These are phyloP conservation scores for Xenosphaeropsis pyriputrescens DNA, from an alignment of 2,329 filamentous ascomycete genomes.

Conservation along the genomic window DNA sequence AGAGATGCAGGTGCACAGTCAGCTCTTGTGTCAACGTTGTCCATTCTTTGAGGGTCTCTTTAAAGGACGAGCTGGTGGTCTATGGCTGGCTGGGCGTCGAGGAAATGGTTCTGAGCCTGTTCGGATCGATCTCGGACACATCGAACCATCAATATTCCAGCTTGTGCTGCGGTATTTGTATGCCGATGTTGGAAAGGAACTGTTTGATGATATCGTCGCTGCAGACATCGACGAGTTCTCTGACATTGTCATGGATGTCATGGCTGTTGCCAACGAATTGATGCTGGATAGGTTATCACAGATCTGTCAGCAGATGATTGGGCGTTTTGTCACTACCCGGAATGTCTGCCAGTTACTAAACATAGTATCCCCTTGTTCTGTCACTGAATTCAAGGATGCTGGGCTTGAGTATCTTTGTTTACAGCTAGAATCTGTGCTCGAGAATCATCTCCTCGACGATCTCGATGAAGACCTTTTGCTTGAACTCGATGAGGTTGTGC, in stretches of 20 bases:
- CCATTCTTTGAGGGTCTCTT: constrained; percentile 90
- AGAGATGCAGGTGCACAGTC: constrained; percentile 62
- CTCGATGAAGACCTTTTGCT: constrained; percentile 71
- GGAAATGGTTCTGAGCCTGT: constrained; percentile 35
- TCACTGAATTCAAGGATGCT: constrained; percentile 75
- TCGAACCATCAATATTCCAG: constrained; percentile 57
- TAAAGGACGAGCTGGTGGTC: constrained; percentile 69
- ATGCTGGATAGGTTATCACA: constrained; percentile 89
- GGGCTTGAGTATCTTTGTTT: constrained; percentile 84
- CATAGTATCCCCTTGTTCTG: constrained; percentile 68
- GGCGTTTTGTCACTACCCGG: constrained; percentile 68
- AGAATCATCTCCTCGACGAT: constrained; percentile 75
- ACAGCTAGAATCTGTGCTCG: constrained; percentile 82
- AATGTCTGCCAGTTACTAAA: constrained; percentile 82
- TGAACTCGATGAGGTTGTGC: constrained; percentile 69
- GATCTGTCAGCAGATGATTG: constrained; percentile 74
- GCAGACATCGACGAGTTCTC: constrained; percentile 69
- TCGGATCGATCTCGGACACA: constrained; percentile 69
- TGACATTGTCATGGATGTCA: constrained; percentile 80
- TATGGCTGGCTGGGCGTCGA: constrained; percentile 67
- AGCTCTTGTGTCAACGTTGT: constrained; percentile 67
- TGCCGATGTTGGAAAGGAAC: constrained; percentile 61
- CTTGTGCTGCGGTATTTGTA: constrained; percentile 76
- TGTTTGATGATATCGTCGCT: constrained; percentile 66
- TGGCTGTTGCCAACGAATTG: constrained; percentile 81